phyloP scores from a whole-genome alignment of 495 filamentous ascomycete genomes.

The Venustampulla echinocandica region DNA sequence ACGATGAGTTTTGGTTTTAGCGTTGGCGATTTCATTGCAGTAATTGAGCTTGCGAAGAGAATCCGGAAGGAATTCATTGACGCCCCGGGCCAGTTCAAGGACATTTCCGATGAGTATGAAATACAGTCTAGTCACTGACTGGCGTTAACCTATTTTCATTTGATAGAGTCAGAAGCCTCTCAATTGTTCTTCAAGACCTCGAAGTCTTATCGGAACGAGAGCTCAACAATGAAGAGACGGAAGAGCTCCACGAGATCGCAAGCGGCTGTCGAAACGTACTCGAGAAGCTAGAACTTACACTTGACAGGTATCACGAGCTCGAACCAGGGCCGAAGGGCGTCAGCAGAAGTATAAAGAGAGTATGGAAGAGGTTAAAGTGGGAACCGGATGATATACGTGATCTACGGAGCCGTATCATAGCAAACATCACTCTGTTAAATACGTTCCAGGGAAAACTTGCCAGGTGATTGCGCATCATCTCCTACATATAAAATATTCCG shows the following conservation, averaged over 20 bases:
- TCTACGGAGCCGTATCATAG: constrained; percentile 21
- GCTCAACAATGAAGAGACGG: constrained; percentile 7
- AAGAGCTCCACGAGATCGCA: constrained; percentile 5
- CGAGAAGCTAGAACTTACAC: constrained; percentile 7
- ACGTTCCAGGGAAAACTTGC: constrained; percentile 9
- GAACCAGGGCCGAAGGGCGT: constrained; percentile 1
- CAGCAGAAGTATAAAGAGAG: constrained; percentile 9
- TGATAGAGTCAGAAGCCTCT: constrained; percentile 20
- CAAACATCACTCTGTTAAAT: constrained; percentile 21
- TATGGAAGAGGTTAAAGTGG: constrained; percentile 26
- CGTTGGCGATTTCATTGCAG: too few relatives aligned
- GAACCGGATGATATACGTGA: constrained; percentile 26
- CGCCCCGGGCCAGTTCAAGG: constrained; percentile 24
- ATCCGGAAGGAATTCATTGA: constrained; percentile 24
- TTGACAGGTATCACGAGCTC: constrained; percentile 7
- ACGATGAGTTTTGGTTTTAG: constrained; percentile 31
- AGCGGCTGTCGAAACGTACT: constrained; percentile 9
- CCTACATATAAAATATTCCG: too few relatives aligned
- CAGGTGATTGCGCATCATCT: too few relatives aligned
- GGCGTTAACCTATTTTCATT: constrained; percentile 4
- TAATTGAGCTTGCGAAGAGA: constrained; percentile 21
- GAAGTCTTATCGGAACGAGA: constrained; percentile 7
- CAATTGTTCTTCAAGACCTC: constrained; percentile 20
- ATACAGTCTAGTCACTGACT: neutral
- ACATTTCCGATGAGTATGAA: constrained; percentile 19